Base-by-base conservation (phyloP, 2,329 filamentous ascomycete species). In the Alternaria metachromatica region DNA sequence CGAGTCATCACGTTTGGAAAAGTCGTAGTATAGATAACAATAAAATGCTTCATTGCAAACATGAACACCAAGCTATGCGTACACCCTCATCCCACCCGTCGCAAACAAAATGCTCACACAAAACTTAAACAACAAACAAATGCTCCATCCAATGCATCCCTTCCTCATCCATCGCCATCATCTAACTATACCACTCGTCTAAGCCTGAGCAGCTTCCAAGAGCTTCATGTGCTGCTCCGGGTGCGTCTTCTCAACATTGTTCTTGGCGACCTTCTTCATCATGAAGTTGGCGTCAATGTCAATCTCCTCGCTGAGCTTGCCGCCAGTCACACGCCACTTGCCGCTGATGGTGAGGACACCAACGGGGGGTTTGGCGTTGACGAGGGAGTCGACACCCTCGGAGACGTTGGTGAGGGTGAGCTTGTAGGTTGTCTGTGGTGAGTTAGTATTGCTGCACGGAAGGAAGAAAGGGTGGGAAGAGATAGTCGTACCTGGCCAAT, bases 261-360 rank as follows among this genome's bases (percentile, higher is more conserved):
- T 76, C 72, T 80, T 81, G 1, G 78, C 80, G 58, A 82, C 78
- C 72, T 79, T 80, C 76, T 81, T 81, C 76, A 80, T 80, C 74
- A 81, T 75, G 41, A 81, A 80, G 56, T 82, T 81, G 5, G 77
- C 79, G 41, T 82, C 80, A 54, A 82, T 80, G n/a, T 80, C 76
- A 2, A 81, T 77, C 23, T 81, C 78, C 68, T 82, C 80, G 23
- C 65, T 70, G 37, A 81, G 60, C 60, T 69, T 58, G 25, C 75
- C 77, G 25, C 69, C 69, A 5, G n/a, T 58, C 3, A 81, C 75
- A 23, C 80, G 71, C 79, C 80, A 81, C 63, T 79, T 76, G 18
- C 78, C 78, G 6, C 74, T 71, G 55, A 82, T 81, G 54, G 74
- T 79, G 44, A 82, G 75, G 20, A 73, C 69, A 58, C 80, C 80